Evolutionary conservation across 495 filamentous ascomycete species (phyloP).

Genomic region (Opeltia flavorubescens): DNA sequence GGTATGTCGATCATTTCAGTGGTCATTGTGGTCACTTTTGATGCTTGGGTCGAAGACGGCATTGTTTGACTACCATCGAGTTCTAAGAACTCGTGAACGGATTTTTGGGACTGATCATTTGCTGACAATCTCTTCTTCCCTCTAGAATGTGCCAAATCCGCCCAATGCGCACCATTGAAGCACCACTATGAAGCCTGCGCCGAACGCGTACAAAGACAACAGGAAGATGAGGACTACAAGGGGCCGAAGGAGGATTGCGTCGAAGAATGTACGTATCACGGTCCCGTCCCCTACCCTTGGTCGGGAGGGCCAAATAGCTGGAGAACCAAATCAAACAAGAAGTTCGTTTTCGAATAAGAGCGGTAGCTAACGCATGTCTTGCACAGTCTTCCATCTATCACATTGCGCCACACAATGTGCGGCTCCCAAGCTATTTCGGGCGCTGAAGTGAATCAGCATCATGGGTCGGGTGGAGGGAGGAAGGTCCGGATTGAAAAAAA

Average conservation of each 20-base stretch:
- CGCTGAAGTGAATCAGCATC: constrained; percentile 60
- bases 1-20: constrained; percentile 43
- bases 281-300: neutral
- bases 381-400: constrained; percentile 89
- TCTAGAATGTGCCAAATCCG: constrained; percentile 75
- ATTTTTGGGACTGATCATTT: neutral
- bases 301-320: too few relatives aligned
- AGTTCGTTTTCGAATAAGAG: too few relatives aligned
- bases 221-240: constrained; percentile 48
- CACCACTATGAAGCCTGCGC: constrained; percentile 98
- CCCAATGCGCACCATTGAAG: constrained; percentile 73
- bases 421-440: constrained; percentile 84
- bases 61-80: neutral
- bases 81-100: neutral
- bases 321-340: too few relatives aligned
- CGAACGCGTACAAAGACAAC: constrained; percentile 71
- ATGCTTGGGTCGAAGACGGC: neutral
- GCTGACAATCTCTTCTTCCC: constrained; percentile 2
- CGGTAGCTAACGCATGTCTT: neutral
- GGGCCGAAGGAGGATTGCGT: constrained; percentile 82
- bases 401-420: constrained; percentile 88
- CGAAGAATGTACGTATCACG: constrained; percentile 78
- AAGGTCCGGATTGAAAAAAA: too few relatives aligned
- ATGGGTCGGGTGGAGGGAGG: too few relatives aligned
- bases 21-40: neutral